These are phyloP conservation scores for Cladosporium sp. DNA, from an alignment of 2,329 filamentous ascomycete genomes.

Conservation along the genomic window DNA sequence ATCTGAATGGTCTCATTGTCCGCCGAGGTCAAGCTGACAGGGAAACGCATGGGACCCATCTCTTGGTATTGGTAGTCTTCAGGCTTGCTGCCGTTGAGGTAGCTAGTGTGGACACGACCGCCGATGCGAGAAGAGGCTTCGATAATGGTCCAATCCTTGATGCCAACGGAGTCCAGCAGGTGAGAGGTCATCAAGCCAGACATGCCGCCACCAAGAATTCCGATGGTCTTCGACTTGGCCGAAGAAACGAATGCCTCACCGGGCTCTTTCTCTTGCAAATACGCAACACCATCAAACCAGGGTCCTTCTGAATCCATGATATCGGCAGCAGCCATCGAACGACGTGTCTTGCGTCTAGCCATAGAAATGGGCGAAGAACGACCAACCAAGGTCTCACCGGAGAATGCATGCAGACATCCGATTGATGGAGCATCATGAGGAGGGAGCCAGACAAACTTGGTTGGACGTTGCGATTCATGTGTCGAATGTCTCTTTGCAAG, in stretches of 20 bases:
- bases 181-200: constrained; percentile 58
- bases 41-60: constrained; percentile 64
- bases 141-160: constrained; percentile 58
- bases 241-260: constrained; percentile 49
- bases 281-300: constrained; percentile 63
- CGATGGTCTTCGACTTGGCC: constrained; percentile 57
- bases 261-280: constrained; percentile 53
- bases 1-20: constrained; percentile 56
- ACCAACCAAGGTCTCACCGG: constrained; percentile 37
- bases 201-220: constrained; percentile 64
- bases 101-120: constrained; percentile 61
- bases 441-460: constrained; percentile 47
- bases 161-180: constrained; percentile 49
- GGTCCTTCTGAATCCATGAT: constrained; percentile 55
- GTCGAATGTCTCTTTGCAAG: constrained; percentile 25
- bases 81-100: constrained; percentile 55
- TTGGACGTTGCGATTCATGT: constrained; percentile 34
- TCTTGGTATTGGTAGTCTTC: constrained; percentile 65
- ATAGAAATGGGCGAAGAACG: constrained; percentile 39
- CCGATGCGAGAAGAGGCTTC: constrained; percentile 60
- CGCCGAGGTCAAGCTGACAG: constrained; percentile 46
- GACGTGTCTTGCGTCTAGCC: constrained; percentile 30
- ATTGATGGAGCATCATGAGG: constrained; percentile 36
- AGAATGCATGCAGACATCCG: constrained; percentile 46
- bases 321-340: constrained; percentile 38